Base-by-base conservation (phyloP, 1,139 yeast genomes). In the Yarrowia galli region DNA sequence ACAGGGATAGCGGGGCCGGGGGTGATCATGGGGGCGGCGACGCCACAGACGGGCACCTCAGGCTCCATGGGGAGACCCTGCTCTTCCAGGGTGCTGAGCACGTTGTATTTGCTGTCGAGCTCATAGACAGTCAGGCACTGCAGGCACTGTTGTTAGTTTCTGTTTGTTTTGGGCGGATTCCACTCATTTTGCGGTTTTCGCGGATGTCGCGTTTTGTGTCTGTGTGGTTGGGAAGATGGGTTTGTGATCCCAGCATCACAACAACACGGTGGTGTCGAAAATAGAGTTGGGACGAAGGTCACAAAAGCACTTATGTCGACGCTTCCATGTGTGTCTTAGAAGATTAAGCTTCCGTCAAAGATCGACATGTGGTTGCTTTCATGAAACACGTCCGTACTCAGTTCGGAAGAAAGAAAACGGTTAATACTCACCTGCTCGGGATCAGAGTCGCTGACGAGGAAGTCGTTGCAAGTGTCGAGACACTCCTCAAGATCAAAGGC, bases 61-160 rank as follows among this genome's bases (percentile, higher is more conserved):
- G 64, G 64, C 64, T 58, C 23, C 40, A 9, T 18, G 40, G 64
- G 45, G 40, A 42, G 49, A 16, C 64, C 64, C 64, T 42, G 48
- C 28, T 58, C 64, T 49, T 42, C 64, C 32, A 58, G 49, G 40
- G 42, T 58, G 40, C 40, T 42, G 42, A 58, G 49, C 22, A 58
- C 51, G 16, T 40, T n/a, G 45, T 28, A 2, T 20, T 42, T 58
- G 49, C 15, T 28, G 64, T 42, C 49, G 32, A 58, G 49, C 49
- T 58, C 49, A 20, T 25, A 58, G 32, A 58, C 51, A 18, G 64
- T 28, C 48, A 58, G 48, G 49, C 64, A 58, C 64, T 58, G 64
- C 49, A 58, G 64, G 64, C 64, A 58, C 64, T 58, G 16, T 18
- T 2, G 63, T 56, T 56, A 56, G 64, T 58, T 46, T 9, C n/a